Conservation (phyloP, 805 yeast genomes). For the Grigorovia jiainica region DNA sequence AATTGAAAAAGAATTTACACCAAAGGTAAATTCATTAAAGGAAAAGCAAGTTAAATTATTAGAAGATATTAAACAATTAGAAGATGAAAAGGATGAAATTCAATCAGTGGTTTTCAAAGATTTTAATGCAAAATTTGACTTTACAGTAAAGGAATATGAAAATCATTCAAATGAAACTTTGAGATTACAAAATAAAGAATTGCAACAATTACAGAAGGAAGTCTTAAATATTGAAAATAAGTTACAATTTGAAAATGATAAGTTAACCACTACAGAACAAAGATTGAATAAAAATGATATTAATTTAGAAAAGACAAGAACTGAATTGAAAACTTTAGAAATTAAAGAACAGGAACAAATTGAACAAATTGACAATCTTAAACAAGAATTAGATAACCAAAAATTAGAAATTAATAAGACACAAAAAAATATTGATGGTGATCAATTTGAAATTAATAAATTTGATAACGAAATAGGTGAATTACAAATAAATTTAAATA, state of each 20-base stretch:
- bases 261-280: constrained; percentile 45
- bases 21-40: constrained; percentile 18
- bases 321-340: constrained; percentile 26
- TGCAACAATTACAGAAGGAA: constrained; percentile 52
- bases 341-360: constrained; percentile 27
- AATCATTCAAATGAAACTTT: constrained; percentile 49
- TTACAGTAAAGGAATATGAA: constrained; percentile 63
- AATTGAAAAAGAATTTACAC: constrained; percentile 22
- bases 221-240: constrained; percentile 52
- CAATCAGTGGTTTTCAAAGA: constrained; percentile 39
- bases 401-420: constrained; percentile 29
- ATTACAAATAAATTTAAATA: constrained; percentile 17
- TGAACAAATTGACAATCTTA: constrained; percentile 30
- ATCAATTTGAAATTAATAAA: constrained; percentile 28
- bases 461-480: constrained; percentile 45
- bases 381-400: constrained; percentile 34
- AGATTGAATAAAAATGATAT: constrained; percentile 32
- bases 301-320: constrained; percentile 32
- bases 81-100: constrained; percentile 26
- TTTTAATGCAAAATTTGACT: constrained; percentile 48
- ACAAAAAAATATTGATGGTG: constrained; percentile 26
- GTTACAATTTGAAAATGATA: constrained; percentile 53
- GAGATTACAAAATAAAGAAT: constrained; percentile 49
- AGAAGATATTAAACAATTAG: constrained; percentile 21
- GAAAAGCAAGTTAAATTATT: constrained; percentile 16